Conservation (phyloP, 768 basidiomycete species). For the Tricholoma hemisulphureum region DNA sequence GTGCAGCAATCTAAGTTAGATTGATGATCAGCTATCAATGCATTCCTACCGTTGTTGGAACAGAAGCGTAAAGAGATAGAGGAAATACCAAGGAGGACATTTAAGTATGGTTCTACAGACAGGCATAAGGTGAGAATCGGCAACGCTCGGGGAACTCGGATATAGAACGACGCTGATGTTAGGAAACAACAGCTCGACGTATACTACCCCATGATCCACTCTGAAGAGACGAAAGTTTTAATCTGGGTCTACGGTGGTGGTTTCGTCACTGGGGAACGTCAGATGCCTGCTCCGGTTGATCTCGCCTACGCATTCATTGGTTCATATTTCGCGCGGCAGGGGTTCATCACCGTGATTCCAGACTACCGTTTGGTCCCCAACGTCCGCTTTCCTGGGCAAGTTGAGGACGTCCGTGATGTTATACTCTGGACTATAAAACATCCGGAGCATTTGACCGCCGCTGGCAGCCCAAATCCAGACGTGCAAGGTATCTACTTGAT, state of each 20-base stretch:
- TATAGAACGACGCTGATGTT: not conserved
- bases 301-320: slow-evolving; percentile 58
- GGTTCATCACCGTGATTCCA: slow-evolving; percentile 62
- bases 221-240: slow-evolving; percentile 45
- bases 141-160: not conserved
- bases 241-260: slow-evolving; percentile 72
- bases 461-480: slow-evolving; percentile 36
- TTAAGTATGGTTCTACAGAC: slow-evolving; percentile 53
- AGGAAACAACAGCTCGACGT: slow-evolving; percentile 52
- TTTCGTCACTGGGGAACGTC: slow-evolving; percentile 51
- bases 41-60: slow-evolving; percentile 51
- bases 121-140: slow-evolving; percentile 45
- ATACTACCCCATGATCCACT: slow-evolving; percentile 49
- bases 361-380: slow-evolving; percentile 67
- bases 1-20: not conserved
- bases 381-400: slow-evolving; percentile 52
- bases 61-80: slow-evolving; percentile 45
- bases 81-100: slow-evolving; percentile 49
- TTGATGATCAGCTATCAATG: slow-evolving; percentile 46
- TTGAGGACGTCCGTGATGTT: slow-evolving; percentile 60
- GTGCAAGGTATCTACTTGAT: slow-evolving; percentile 44
- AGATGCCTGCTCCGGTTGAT: slow-evolving; percentile 43
- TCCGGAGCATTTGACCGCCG: slow-evolving; percentile 26
- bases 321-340: slow-evolving; percentile 57
- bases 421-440: slow-evolving; percentile 50